Conservation (phyloP, 208 protist genomes). For the Acanthamoeba polyphaga region DNA sequence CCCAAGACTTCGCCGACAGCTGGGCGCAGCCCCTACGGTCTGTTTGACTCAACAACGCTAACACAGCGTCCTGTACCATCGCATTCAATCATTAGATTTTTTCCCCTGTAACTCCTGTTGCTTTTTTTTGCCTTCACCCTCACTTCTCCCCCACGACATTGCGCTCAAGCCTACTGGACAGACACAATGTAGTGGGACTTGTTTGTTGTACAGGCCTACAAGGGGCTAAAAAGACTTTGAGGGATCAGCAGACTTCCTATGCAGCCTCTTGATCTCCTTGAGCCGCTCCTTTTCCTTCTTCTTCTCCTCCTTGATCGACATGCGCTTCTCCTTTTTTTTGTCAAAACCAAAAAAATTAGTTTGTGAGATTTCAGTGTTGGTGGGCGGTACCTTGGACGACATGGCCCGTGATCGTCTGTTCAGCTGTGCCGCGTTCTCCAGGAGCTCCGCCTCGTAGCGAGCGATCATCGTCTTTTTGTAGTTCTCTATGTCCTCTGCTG, state of each 20-base stretch:
- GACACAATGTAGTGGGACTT: no score
- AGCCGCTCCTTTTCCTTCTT: background rate
- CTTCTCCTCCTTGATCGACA: slow-evolving; percentile 2
- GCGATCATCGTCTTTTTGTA: slow-evolving; percentile 33
- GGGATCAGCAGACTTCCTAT: background rate
- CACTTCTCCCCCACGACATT: no score
- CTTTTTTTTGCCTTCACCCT: no score
- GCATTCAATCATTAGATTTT: no score
- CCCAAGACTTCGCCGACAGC: background rate
- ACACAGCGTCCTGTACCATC: no score
- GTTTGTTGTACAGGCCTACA: no score
- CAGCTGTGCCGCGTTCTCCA: background rate
- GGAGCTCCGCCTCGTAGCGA: background rate
- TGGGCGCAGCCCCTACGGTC: background rate
- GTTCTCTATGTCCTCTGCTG: background rate
- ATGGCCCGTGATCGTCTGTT: background rate
- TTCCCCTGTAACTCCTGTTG: no score
- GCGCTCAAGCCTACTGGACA: no score
- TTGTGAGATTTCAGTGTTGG: no score
- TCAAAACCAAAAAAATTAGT: no score
- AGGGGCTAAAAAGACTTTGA: no score
- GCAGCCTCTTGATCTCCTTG: background rate
- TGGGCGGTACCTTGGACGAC: background rate
- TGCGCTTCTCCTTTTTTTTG: background rate
- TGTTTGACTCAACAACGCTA: no score